Conservation (phyloP, 106 monocot species). For the Acorus calamus region DNA sequence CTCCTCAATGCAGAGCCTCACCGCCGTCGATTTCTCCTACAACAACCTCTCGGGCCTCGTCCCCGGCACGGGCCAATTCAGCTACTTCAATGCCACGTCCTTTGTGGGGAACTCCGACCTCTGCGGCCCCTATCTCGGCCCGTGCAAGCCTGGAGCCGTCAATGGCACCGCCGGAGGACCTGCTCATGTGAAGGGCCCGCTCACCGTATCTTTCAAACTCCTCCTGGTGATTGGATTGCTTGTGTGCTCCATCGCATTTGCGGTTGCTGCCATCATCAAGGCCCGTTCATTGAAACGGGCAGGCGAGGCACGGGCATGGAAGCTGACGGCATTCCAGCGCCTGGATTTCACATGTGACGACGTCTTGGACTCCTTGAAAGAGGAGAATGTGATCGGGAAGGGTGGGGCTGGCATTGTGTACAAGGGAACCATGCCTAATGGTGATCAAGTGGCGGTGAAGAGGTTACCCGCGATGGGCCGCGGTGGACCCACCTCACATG, state of each 20-base stretch:
- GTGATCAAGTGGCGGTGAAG: slow-evolving; percentile 67
- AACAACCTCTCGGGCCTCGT: too few species aligned
- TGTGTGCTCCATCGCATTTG: slow-evolving; percentile 61
- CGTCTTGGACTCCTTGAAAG: slow-evolving; percentile 52
- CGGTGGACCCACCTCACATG: slow-evolving; percentile 35
- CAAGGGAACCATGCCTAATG: slow-evolving; percentile 57
- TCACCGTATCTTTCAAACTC: slow-evolving; percentile 50
- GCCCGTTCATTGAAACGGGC: slow-evolving; percentile 56
- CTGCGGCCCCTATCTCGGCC: slow-evolving; percentile 47
- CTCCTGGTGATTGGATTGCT: slow-evolving; percentile 63
- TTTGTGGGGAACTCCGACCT: neutral
- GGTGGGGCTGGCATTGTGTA: slow-evolving; percentile 82
- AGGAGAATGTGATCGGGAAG: slow-evolving; percentile 83
- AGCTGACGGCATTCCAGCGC: slow-evolving; percentile 77
- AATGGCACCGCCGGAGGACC: neutral
- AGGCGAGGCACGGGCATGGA: slow-evolving; percentile 52
- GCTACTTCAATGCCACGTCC: too few species aligned
- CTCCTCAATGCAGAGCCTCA: too few species aligned
- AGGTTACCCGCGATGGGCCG: slow-evolving; percentile 56
- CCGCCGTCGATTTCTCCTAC: too few species aligned
- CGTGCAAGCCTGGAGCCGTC: slow-evolving; percentile 22
- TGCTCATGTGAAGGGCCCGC: slow-evolving; percentile 9
- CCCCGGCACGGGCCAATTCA: too few species aligned
- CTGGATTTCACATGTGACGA: slow-evolving; percentile 71
- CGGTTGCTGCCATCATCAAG: slow-evolving; percentile 59